phyloP scores from a whole-genome alignment of 805 yeast genomes.

The Candida easanensis region DNA sequence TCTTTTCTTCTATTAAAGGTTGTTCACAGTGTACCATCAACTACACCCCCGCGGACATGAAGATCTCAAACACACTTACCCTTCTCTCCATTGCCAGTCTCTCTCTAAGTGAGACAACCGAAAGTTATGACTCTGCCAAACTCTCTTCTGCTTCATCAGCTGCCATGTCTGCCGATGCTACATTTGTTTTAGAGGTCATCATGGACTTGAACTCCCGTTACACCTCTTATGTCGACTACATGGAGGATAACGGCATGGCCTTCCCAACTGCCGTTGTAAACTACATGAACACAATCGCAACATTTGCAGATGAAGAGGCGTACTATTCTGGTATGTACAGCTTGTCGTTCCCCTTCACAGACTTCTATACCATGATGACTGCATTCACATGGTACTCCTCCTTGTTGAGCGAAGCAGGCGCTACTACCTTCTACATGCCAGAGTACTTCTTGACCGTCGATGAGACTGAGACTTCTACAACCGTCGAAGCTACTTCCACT shows the following conservation, averaged over 20 bases:
- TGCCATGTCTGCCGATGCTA: constrained; percentile 22
- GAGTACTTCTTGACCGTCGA: constrained; percentile 20
- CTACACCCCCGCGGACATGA: too few relatives aligned
- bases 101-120: constrained; percentile 12
- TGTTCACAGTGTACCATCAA: too few relatives aligned
- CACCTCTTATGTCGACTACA: constrained; percentile 17
- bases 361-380: constrained; percentile 35
- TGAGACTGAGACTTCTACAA: constrained; percentile 3
- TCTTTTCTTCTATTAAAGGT: background rate
- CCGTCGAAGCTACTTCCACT: constrained; percentile 2
- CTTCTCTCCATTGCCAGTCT: background rate
- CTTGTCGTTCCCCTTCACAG: constrained; percentile 33
- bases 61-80: background rate
- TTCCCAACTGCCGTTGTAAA: constrained; percentile 35
- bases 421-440: constrained; percentile 22
- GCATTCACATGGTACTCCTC: constrained; percentile 23
- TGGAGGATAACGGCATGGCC: constrained; percentile 25
- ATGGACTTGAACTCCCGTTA: constrained; percentile 20
- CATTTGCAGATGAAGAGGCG: constrained; percentile 25
- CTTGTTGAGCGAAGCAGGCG: constrained; percentile 17
- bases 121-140: constrained; percentile 7
- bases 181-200: constrained; percentile 21
- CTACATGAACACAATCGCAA: constrained; percentile 32
- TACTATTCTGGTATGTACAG: constrained; percentile 28
- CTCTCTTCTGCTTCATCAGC: constrained; percentile 21